Percentiles rank a stretch among this genome's conserved stretches.
Conservation (phyloP, 768 basidiomycete species). For the Mycena venus region DNA sequence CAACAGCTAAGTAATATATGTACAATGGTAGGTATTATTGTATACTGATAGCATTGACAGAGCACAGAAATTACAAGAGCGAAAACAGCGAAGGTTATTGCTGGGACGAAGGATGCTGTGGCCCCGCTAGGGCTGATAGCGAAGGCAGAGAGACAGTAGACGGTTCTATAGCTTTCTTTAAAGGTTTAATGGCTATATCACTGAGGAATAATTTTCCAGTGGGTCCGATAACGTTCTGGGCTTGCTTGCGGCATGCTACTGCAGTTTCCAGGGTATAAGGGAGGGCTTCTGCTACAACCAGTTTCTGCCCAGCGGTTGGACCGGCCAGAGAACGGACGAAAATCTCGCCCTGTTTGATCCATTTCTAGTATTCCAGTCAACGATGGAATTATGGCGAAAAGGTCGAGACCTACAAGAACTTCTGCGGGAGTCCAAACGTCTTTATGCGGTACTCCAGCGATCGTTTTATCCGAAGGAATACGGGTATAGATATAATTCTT, state of each 20-base stretch:
- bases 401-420: background rate
- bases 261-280: conserved; percentile 20
- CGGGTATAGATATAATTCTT: conserved; percentile 21
- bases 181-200: background rate
- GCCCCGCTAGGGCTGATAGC: background rate
- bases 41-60: conserved; percentile 11
- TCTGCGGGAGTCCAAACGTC: conserved; percentile 22
- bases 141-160: background rate
- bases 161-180: background rate
- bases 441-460: background rate
- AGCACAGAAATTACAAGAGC: background rate
- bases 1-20: background rate
- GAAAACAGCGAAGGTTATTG: background rate
- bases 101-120: background rate
- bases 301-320: background rate
- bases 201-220: conserved; percentile 1
- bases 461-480: background rate
- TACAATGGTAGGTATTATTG: background rate
- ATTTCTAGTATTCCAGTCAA: background rate
- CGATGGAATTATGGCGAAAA: background rate
- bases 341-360: background rate
- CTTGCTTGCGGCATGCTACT: conserved; percentile 13
- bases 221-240: background rate
- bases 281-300: background rate
- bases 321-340: conserved; percentile 9